Evolutionary conservation across 768 basidiomycete species (phyloP), one percentile per base, ranked within the genome.

Genomic region (Pseudohyphozyma bogoriensis): DNA sequence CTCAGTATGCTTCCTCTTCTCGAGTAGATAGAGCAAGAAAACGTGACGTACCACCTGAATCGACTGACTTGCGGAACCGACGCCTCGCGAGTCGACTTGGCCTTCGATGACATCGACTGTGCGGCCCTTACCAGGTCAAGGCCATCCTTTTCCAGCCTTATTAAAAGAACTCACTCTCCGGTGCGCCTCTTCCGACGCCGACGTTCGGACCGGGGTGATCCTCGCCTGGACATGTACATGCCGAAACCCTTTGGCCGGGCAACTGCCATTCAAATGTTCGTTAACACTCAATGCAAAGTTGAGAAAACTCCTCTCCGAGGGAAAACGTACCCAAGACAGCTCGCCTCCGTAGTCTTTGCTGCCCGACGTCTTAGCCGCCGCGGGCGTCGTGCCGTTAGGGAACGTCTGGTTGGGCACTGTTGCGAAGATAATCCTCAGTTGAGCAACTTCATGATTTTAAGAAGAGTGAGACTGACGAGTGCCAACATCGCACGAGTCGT

Each of bases 141-240:
- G 42, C 20, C 9, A 44, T 9, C 22, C 22, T 20, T 3, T 22
- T 4, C 40, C n/a, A 2, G 12, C 8, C 16, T 20, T 22, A 8
- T 15, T 26, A 2, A 9, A 52, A n/a, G 6, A 16, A 24, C 51
- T 26, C 26, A 52, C 51, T 89, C 77, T 97, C 93, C 2, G 93
- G 92, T 1, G 85, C 87, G 37, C 83, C 83, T 53, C 92, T 82
- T n/a, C 84, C 77, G 29, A 71, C 77, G 36, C 74, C 78, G 56
- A 79, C 78, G 42, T 68, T 78, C 6, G 92, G 92, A 9, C 65
- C 65, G 3, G 92, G 92, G 71, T 97, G 92, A 44, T 89, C 87
- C 33, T 81, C 81, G 20, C 82, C 83, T 0, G 85, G 75, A 72
- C 92, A 97, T 3, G 90, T 92, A 73, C 93, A 96, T 1, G 89